Evolutionary conservation across 1,284 basidiomycete species (phyloP), one percentile per base, ranked within the genome.

Genomic region (Apiotrichum montevideense): DNA sequence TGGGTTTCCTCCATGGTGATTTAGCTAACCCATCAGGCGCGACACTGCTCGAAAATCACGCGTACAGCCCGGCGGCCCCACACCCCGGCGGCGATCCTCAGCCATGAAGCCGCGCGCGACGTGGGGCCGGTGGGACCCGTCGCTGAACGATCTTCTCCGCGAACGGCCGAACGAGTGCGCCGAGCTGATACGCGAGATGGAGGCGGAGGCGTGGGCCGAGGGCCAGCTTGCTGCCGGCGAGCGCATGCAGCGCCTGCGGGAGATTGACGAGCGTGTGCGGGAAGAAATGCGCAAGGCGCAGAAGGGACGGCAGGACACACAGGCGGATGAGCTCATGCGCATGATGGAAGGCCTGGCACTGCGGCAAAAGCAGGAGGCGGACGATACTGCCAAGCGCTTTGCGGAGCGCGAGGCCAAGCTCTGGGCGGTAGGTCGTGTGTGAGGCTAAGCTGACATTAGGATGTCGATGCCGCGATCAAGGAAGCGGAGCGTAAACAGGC

Each of bases 401-500:
- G 59, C 55, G 2, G 69, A 73, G 41, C 58, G 71, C 44, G 63
- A 71, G 35, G 63, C 62, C 50, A 62, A 61, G 56, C 62, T 75
- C 3, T 75, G 73, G 73, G 64, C 57, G 7, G 71, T 73, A 52
- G 64, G 67, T 65, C 41, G 14, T 6, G 37, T 39, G 37, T 39
- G 7, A 34, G 4, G 1, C 4, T 8, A 3, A 6, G 48, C 57
- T 61, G 32, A 55, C 46, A 21, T 21, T 8, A 73, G 67, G 67
- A 71, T 32, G 69, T 73, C 9, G 70, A 75, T 35, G 63, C 65
- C 0, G 70, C 70, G 5, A 72, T 74, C 54, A 55, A 57, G 40
- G 56, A 58, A 35, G 56, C 61, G 3, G 61, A 65, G 44, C 44
- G 52, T 0, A 53, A 54, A 34, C 55, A 59, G 9, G 62, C 65